Evolutionary conservation across 768 basidiomycete genomes (phyloP), one percentile per base, ranked within the genome.

Genomic region (Mycena kentingensis): DNA sequence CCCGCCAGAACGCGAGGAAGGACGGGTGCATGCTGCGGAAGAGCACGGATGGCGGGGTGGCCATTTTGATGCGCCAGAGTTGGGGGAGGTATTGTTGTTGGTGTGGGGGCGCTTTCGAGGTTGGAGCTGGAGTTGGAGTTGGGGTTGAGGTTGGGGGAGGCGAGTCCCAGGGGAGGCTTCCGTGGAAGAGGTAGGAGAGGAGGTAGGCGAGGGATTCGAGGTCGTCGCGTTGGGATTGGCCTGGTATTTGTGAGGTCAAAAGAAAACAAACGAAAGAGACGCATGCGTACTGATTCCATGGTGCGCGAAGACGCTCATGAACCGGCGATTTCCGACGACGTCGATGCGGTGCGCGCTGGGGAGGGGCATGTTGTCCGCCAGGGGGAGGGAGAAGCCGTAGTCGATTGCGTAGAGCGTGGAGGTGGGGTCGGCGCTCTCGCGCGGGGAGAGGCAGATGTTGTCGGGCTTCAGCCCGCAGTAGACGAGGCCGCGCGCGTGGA

Each of bases 141-240:
- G 21, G 13, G 27, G 7, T 31, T 12, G 24, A 24, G 37, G 44
- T 19, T n/a, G 12, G 19, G 24, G 46, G 48, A 32, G 38, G 48
- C n/a, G 42, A 8, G 48, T 58, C 50, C 73, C 73, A 73, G 15
- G 73, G 72, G 7, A 73, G 60, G 10, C 46, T 41, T 3, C 63
- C 68, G 36, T 69, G 67, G 28, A 57, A 55, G 34, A 73, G 60
- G 49, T 63, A 71, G 5, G 71, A 67, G 7, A 73, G 62, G 13
- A 72, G 62, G 49, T 69, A 72, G 3, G 66, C 71, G 18, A 73
- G 58, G 7, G 69, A 68, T 48, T 74, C 72, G 16, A 74, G 58
- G 45, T 73, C 70, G 55, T 73, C 71, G 27, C 69, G 60, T 35
- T 67, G 68, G n/a, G 68, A 70, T 46, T 68, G 69, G 21, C 62